These are phyloP conservation scores for Austroboletus eburneus DNA, from an alignment of 768 basidiomycete species.

Conservation along the genomic window DNA sequence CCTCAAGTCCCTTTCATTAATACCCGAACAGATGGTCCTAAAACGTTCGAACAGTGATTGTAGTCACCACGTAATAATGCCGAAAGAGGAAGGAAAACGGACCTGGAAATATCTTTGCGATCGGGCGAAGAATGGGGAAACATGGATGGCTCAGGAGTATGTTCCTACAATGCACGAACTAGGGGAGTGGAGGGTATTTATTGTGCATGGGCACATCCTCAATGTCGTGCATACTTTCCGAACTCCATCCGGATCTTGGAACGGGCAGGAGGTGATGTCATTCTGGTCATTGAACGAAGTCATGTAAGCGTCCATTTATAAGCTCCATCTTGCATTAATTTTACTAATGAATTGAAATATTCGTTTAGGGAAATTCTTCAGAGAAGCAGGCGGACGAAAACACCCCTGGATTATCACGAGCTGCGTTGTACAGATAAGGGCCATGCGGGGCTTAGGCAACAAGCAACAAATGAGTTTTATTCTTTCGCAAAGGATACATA, in stretches of 20 bases:
- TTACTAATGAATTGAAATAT: too few species aligned
- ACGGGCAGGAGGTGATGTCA: too few species aligned
- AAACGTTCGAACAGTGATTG: neutral
- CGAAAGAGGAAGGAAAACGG: neutral
- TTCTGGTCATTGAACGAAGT: neutral
- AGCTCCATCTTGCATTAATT: too few species aligned
- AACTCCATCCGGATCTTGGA: neutral
- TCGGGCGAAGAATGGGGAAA: neutral
- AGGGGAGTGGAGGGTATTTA: neutral
- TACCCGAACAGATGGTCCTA: neutral
- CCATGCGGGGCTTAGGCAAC: too few species aligned
- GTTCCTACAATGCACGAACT: neutral
- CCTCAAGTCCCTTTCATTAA: too few species aligned
- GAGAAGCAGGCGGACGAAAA: too few species aligned
- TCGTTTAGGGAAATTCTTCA: too few species aligned
- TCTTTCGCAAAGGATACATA: too few species aligned
- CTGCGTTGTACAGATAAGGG: too few species aligned
- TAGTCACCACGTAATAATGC: neutral
- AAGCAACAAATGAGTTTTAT: too few species aligned
- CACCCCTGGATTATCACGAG: too few species aligned
- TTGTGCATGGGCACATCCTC: neutral
- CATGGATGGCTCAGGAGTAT: neutral
- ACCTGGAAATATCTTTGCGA: neutral
- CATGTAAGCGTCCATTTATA: too few species aligned
- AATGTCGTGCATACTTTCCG: neutral